A percentile compares a stretch with the other conserved stretches of the same genome.
phyloP scores from a whole-genome alignment of 768 basidiomycete species.

The Solioccasus polychromus region DNA sequence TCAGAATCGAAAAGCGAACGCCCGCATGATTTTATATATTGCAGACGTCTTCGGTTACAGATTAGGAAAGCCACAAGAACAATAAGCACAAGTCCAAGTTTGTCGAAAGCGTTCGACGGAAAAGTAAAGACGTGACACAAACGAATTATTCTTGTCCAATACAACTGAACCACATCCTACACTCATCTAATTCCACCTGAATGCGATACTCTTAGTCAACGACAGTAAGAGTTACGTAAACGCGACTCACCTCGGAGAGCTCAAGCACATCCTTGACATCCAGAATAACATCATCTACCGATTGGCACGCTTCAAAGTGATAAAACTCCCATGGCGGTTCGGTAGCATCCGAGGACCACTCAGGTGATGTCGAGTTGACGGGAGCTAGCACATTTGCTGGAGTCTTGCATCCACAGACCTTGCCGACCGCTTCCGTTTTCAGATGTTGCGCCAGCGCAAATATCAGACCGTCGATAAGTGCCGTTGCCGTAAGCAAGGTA shows the following conservation, averaged over 20 bases:
- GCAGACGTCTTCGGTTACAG: slow-evolving; percentile 7
- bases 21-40: background rate
- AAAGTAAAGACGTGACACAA: background rate
- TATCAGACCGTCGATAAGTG: slow-evolving; percentile 46
- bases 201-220: slow-evolving; percentile 4
- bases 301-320: slow-evolving; percentile 7
- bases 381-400: too few species aligned
- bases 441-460: slow-evolving; percentile 38
- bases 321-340: slow-evolving; percentile 11
- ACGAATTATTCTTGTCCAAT: slow-evolving; percentile 9
- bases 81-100: background rate
- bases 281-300: slow-evolving; percentile 15
- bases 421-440: slow-evolving; percentile 26
- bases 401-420: slow-evolving; percentile 5
- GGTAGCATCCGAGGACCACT: background rate
- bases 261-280: slow-evolving; percentile 27
- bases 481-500: slow-evolving; percentile 51
- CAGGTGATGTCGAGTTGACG: background rate
- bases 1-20: background rate
- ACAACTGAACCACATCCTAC: slow-evolving; percentile 19
- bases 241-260: slow-evolving; percentile 18
- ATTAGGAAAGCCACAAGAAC: slow-evolving; percentile 11
- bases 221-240: too few species aligned
- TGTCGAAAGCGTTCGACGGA: background rate
- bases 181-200: slow-evolving; percentile 26